A percentile compares a stretch with the other conserved stretches of the same genome.
Conservation (phyloP, 2,329 filamentous ascomycete genomes). For the Lachnellula willkommii region DNA sequence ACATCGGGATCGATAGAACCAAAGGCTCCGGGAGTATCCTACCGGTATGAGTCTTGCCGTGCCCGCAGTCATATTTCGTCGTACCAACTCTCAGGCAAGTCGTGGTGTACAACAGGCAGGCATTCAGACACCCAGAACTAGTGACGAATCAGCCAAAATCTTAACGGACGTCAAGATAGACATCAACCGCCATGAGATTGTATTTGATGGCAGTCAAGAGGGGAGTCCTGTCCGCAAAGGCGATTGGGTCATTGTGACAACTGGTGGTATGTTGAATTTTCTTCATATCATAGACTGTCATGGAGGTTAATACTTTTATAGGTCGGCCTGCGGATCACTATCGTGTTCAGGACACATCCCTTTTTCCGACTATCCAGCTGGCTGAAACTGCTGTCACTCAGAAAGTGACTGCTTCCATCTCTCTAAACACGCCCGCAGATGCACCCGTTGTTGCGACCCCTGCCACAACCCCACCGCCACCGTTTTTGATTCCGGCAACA, state of each 20-base stretch:
- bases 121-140: neutral
- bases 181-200: conserved; percentile 15
- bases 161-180: conserved; percentile 21
- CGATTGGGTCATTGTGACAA: conserved; percentile 25
- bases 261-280: conserved; percentile 9
- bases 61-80: conserved; percentile 13
- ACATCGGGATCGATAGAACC: conserved; percentile 8
- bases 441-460: conserved; percentile 21
- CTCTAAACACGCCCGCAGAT: neutral
- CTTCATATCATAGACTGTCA: neutral
- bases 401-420: neutral
- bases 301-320: conserved; percentile 7
- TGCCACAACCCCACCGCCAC: conserved; percentile 19
- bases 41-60: conserved; percentile 31
- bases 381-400: conserved; percentile 15
- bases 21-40: conserved; percentile 29
- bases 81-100: neutral
- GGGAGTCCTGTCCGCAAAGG: conserved; percentile 22
- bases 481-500: conserved; percentile 23
- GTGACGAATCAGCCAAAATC: neutral
- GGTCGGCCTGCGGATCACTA: conserved; percentile 17
- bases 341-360: conserved; percentile 24
- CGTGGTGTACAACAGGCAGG: neutral
- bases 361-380: conserved; percentile 24
- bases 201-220: conserved; percentile 13